Base-by-base conservation (phyloP, 2,329 filamentous ascomycete genomes). In the Talaromyces verruculosus region DNA sequence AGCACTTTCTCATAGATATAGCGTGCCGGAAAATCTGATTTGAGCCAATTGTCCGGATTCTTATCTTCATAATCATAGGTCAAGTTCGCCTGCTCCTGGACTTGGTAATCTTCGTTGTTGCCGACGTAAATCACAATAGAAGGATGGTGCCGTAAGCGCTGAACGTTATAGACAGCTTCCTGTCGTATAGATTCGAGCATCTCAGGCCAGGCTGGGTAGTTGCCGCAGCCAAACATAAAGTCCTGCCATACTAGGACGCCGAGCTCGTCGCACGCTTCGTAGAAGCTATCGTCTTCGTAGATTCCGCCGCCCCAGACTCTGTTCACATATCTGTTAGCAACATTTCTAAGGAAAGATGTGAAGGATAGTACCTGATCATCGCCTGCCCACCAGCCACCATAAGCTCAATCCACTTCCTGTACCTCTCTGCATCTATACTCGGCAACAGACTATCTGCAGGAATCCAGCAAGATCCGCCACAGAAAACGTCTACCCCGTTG, bases 21-120 rank as follows among this genome's bases (percentile, higher is more conserved):
- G 1, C 94, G 87, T 1, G 93, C 93, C 0, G 93, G 93, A 74
- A 97, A 97, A 73, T 94, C 85, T 0, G 91, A 93, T 78, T 91
- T 88, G 43, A 97, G 84, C 93, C 93, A 97, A 76, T 84, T 91
- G 65, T 93, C 85, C 0, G 91, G 86, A 72, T 96, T 85, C 71
- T 91, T 91, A 79, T 97, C 90, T 11, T 88, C 84, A 68, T 87
- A 90, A 68, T 97, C 84, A 77, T 96, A 97, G 0, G 88, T 91
- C 66, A 97, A 84, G 0, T 84, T 83, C 69, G 86, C 87, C 28
- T 84, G 84, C 76, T 97, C 92, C 66, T 89, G 89, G 62, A 93
- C 90, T 76, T 95, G 91, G 76, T 97, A 97, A 75, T 97, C 93
- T 77, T 98, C 93, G 73, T 97, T 98, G 79, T 97, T 97, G 13